Evolutionary conservation across 257 asterid species (phyloP).

Genomic region (Nicotiana attenuata): DNA sequence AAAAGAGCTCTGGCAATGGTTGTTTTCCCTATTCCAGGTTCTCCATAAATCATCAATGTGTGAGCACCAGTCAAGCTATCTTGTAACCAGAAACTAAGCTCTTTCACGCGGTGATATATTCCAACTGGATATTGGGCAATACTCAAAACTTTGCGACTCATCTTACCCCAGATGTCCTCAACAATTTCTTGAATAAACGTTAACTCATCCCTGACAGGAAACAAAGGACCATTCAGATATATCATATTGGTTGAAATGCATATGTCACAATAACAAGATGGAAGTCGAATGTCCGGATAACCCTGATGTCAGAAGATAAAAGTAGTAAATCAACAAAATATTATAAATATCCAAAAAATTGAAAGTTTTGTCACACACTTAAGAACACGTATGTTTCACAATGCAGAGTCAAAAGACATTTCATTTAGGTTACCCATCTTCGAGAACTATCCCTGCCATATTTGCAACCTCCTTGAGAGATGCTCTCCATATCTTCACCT

Average conservation of each 20-base stretch:
- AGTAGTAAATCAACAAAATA: background rate
- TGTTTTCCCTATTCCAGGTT: constrained; percentile 19
- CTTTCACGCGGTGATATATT: constrained; percentile 7
- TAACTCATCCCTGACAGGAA: constrained; percentile 9
- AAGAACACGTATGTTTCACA: background rate
- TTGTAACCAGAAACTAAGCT: constrained; percentile 11
- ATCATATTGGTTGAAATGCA: background rate
- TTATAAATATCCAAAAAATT: background rate
- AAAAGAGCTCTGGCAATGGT: constrained; percentile 14
- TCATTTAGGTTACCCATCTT: constrained; percentile 4
- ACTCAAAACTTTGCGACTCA: constrained; percentile 10
- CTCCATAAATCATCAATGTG: constrained; percentile 3
- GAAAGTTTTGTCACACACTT: background rate
- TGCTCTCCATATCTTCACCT: constrained; percentile 6
- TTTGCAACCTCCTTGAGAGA: constrained; percentile 15
- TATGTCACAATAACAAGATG: background rate
- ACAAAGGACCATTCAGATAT: background rate
- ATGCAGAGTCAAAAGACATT: too few relatives aligned
- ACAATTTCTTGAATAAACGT: constrained; percentile 13
- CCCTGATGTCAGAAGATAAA: background rate
- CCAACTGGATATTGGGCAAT: constrained; percentile 14
- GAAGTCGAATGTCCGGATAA: background rate
- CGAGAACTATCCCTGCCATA: constrained; percentile 13
- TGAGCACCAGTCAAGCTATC: background rate
- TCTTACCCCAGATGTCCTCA: constrained; percentile 7